Conservation (phyloP, 106 monocot species). For the Apostasia shenzhenica region DNA sequence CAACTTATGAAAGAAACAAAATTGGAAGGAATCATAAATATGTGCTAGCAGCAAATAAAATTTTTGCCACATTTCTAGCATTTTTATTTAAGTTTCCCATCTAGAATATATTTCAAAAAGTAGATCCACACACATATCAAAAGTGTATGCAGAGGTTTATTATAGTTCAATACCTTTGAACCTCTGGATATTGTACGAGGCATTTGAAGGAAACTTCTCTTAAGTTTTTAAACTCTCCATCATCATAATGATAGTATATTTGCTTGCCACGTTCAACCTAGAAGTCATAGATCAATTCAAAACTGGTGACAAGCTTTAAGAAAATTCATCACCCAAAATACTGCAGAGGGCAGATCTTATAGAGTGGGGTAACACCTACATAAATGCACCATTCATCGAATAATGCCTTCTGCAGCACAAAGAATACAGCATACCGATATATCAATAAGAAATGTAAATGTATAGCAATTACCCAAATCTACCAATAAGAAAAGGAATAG, state of each 20-base stretch:
- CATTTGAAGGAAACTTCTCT: constrained; percentile 76
- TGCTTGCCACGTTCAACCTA: constrained; percentile 95
- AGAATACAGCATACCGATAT: too few relatives aligned
- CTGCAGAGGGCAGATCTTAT: constrained; percentile 32
- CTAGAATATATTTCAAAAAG: too few relatives aligned
- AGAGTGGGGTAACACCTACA: constrained; percentile 94
- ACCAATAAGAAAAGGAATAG: too few relatives aligned
- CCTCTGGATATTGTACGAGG: constrained; percentile 81
- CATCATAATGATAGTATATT: constrained; percentile 86
- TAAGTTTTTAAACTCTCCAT: constrained; percentile 58
- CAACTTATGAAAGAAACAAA: too few relatives aligned
- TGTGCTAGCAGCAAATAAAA: too few relatives aligned
- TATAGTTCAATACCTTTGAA: constrained; percentile 66
- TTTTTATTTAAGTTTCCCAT: too few relatives aligned
- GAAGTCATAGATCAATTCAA: constrained; percentile 2
- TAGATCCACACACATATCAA: not conserved
- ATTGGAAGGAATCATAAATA: too few relatives aligned
- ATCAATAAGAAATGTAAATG: too few relatives aligned
- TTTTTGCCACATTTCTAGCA: too few relatives aligned
- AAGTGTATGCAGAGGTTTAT: not conserved
- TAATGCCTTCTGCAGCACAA: constrained; percentile 66
- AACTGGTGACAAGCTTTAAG: not conserved
- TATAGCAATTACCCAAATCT: too few relatives aligned
- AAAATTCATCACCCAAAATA: not conserved
- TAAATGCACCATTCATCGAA: constrained; percentile 98